These are phyloP conservation scores for Hippophae tibetana DNA, from an alignment of 306 rosid genomes.

Conservation along the genomic window DNA sequence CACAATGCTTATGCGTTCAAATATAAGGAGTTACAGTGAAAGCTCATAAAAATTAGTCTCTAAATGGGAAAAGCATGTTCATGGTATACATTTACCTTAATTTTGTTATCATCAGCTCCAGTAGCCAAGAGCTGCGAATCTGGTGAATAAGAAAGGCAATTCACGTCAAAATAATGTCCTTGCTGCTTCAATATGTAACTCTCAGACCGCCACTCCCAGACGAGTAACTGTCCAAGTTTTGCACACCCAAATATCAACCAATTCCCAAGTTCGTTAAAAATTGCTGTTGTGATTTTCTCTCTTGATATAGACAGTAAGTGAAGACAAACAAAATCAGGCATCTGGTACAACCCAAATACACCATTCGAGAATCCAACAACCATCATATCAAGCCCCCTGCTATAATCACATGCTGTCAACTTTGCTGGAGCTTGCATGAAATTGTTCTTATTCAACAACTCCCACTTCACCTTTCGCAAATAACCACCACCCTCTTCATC, in stretches of 20 bases:
- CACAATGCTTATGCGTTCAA: neutral
- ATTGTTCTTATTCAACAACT: slow-evolving; percentile 62
- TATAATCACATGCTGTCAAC: slow-evolving; percentile 72
- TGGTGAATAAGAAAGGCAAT: slow-evolving; percentile 68
- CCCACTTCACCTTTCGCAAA: slow-evolving; percentile 61
- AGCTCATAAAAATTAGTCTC: neutral
- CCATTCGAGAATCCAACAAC: slow-evolving; percentile 89
- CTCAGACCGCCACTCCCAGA: slow-evolving; percentile 96
- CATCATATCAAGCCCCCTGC: slow-evolving; percentile 61
- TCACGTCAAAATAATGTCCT: slow-evolving; percentile 96
- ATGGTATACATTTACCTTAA: slow-evolving; percentile 45
- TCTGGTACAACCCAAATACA: slow-evolving; percentile 72
- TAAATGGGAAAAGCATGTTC: neutral
- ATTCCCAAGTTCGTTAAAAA: slow-evolving; percentile 78
- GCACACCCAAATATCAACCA: slow-evolving; percentile 93
- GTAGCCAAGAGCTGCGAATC: slow-evolving; percentile 88
- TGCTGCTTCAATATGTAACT: slow-evolving; percentile 92
- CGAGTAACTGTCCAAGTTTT: slow-evolving; percentile 81
- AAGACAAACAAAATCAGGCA: slow-evolving; percentile 92
- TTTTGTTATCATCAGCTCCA: slow-evolving; percentile 98
- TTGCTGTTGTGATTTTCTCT: slow-evolving; percentile 68
- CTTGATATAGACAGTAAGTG: slow-evolving; percentile 70
- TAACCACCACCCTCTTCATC: slow-evolving; percentile 41
- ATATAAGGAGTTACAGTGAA: neutral
- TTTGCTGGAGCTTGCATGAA: slow-evolving; percentile 51